Percentiles rank a stretch among this genome's conserved stretches.
Conservation (phyloP, 257 asterid species). For the Euphrasia confusa region DNA sequence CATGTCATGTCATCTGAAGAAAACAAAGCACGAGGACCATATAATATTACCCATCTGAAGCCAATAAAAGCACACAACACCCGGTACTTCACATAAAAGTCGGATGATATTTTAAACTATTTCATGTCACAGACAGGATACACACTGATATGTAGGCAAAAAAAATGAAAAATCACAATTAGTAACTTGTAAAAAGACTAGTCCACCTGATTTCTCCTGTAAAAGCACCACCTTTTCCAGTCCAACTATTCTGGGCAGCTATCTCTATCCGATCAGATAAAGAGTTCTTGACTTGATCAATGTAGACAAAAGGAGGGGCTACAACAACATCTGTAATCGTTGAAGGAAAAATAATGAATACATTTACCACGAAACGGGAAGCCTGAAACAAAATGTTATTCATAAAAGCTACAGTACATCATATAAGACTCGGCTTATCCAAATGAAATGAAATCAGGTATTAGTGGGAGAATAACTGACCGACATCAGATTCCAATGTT, state of each 20-base stretch:
- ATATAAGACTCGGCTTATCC: not conserved
- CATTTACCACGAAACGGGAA: constrained; percentile 6
- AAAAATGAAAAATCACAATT: constrained; percentile 4
- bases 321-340: constrained; percentile 81
- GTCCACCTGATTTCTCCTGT: constrained; percentile 96
- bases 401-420: not conserved
- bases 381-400: not conserved
- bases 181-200: constrained; percentile 6
- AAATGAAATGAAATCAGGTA: constrained; percentile 1
- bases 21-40: not conserved
- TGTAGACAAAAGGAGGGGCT: constrained; percentile 91
- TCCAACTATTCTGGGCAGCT: constrained; percentile 96
- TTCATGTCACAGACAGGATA: not conserved
- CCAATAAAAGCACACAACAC: constrained; percentile 15
- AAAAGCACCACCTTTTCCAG: constrained; percentile 97
- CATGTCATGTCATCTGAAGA: constrained; percentile 5
- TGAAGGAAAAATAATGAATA: constrained; percentile 19
- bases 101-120: not conserved
- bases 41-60: constrained; percentile 10
- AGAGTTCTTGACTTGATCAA: constrained; percentile 84
- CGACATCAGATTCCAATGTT: constrained; percentile 78
- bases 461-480: constrained; percentile 34
- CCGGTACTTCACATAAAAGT: not conserved
- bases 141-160: constrained; percentile 8
- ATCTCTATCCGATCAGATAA: constrained; percentile 66